Evolutionary conservation across 805 yeast species (phyloP).

Genomic region (Cyberlindnera veronae): DNA sequence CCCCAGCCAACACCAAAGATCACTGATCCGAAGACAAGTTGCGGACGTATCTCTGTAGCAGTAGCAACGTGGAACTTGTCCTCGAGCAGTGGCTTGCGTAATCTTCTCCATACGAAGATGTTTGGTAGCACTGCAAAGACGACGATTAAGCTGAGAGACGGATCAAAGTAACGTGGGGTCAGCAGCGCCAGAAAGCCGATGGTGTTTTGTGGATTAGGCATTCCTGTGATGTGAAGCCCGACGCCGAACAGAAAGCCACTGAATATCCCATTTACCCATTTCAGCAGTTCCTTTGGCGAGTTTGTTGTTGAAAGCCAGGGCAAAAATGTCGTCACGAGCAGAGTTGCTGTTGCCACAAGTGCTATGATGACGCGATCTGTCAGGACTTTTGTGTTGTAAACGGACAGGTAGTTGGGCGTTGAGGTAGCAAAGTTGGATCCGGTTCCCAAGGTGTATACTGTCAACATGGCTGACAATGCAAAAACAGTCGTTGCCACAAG

Average conservation of each 20-base stretch:
- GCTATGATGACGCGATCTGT: conserved; percentile 3
- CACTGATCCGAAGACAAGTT: conserved; percentile 39
- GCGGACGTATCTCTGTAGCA: conserved; percentile 24
- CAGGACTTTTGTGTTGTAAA: conserved; percentile 7
- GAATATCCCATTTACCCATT: conserved; percentile 18
- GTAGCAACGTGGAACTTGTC: conserved; percentile 26
- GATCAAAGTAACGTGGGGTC: conserved; percentile 39
- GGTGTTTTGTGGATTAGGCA: conserved; percentile 42
- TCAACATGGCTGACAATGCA: conserved; percentile 32
- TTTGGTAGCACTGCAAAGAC: conserved; percentile 45
- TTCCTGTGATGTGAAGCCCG: conserved; percentile 46
- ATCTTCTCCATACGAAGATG: conserved; percentile 33
- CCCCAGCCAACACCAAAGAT: conserved; percentile 56
- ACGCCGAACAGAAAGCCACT: conserved; percentile 40
- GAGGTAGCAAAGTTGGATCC: conserved; percentile 3
- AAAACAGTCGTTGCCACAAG: conserved; percentile 43
- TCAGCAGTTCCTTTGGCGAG: too few relatives aligned
- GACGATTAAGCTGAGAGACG: conserved; percentile 43
- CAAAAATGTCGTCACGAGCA: conserved; percentile 25
- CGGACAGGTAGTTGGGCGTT: conserved; percentile 7
- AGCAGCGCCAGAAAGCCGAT: conserved; percentile 43
- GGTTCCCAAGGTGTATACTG: conserved; percentile 5
- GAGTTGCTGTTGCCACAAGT: conserved; percentile 3
- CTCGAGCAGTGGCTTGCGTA: conserved; percentile 21
- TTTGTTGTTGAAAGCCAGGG: conserved; percentile 28